A percentile compares a stretch with the other conserved stretches of the same genome.
These are phyloP conservation scores for Penicillium sp. DNA, from an alignment of 2,329 filamentous ascomycete genomes.

Conservation along the genomic window DNA sequence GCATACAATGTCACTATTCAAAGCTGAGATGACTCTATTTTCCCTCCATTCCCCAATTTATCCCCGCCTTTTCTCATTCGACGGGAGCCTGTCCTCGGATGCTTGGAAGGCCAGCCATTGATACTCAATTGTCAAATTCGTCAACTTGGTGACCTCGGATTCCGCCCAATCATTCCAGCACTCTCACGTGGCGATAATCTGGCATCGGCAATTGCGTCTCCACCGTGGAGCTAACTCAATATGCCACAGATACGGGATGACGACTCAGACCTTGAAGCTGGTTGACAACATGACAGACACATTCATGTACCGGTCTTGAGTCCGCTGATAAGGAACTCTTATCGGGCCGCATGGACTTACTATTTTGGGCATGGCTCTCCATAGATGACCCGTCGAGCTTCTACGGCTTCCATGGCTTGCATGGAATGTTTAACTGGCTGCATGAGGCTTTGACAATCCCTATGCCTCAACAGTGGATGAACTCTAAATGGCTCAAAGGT, in stretches of 20 bases:
- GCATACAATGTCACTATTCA: not conserved
- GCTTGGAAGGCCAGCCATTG: not conserved
- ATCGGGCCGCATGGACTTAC: constrained; percentile 23
- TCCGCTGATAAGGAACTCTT: constrained; percentile 10
- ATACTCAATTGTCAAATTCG: not conserved
- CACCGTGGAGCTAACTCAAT: not conserved
- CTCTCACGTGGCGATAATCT: not conserved
- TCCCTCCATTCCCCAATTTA: constrained; percentile 4
- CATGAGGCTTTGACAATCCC: not conserved
- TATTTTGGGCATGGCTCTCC: constrained; percentile 11
- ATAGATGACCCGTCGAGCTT: constrained; percentile 7
- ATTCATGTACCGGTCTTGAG: not conserved
- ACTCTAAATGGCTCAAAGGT: not conserved
- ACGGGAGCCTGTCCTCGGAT: not conserved
- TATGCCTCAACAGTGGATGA: not conserved
- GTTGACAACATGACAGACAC: not conserved
- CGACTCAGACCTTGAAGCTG: not conserved
- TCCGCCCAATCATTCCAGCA: not conserved
- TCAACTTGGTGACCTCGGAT: not conserved
- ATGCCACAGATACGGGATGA: not conserved
- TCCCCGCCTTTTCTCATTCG: not conserved
- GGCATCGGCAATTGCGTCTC: not conserved
- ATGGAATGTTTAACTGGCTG: not conserved
- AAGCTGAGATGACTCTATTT: constrained; percentile 9
- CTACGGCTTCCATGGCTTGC: constrained; percentile 4